Conservation (phyloP, 352 stramenopile species). For the Peronospora destructor region DNA sequence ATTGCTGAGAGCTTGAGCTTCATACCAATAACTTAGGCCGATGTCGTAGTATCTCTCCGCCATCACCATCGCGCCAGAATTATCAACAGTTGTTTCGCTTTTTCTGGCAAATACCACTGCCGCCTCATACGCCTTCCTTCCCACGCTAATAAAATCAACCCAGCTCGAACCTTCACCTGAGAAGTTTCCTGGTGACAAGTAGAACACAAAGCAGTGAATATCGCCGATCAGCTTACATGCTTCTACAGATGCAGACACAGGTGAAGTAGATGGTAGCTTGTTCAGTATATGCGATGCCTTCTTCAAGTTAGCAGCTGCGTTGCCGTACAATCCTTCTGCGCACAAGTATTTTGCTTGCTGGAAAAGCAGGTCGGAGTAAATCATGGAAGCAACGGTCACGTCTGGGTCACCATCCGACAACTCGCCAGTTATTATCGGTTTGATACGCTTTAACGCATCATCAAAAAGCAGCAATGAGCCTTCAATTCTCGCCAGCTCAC, state of each 20-base stretch:
- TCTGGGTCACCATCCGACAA: conserved; percentile 17
- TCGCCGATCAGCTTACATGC: conserved; percentile 70
- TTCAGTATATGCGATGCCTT: conserved; percentile 52
- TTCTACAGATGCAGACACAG: conserved; percentile 29
- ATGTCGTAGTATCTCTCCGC: conserved; percentile 62
- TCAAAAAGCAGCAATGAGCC: conserved; percentile 60
- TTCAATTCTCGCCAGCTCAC: conserved; percentile 76
- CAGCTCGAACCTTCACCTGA: conserved; percentile 31
- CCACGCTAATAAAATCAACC: conserved; percentile 54
- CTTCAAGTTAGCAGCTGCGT: conserved; percentile 51
- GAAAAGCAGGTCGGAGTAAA: conserved; percentile 68
- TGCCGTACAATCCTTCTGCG: conserved; percentile 66
- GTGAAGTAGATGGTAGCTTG: conserved; percentile 22
- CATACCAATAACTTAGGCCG: conserved; percentile 72
- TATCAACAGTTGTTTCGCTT: conserved; percentile 9
- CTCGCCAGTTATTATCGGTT: conserved; percentile 31
- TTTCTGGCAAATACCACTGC: conserved; percentile 20
- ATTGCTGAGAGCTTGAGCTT: conserved; percentile 48
- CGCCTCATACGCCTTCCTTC: conserved; percentile 49
- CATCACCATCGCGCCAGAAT: conserved; percentile 10
- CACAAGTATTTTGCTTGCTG: conserved; percentile 73
- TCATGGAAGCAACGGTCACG: conserved; percentile 37
- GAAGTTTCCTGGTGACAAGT: conserved; percentile 68
- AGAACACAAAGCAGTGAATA: conserved; percentile 78
- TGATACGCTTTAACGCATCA: conserved; percentile 57